phyloP scores from a whole-genome alignment of 345 rosid genomes.

The Cardamine chenopodiifolia region DNA sequence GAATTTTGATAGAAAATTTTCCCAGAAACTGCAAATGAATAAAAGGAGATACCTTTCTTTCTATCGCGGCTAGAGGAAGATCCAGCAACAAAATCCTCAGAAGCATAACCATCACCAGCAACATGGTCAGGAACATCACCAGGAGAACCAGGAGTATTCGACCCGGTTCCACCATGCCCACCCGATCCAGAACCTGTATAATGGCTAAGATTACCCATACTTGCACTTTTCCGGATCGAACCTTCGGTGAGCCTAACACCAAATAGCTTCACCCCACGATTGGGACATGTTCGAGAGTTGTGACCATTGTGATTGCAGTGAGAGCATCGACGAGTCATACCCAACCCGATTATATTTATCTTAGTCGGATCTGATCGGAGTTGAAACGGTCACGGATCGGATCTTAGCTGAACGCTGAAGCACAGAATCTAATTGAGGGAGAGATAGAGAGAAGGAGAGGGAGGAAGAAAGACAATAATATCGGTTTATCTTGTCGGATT shows the following conservation, averaged over 20 bases:
- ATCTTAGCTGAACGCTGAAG: conserved; percentile 43
- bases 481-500: conserved; percentile 44
- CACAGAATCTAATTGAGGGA: conserved; percentile 38
- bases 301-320: conserved; percentile 99
- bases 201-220: conserved; percentile 90
- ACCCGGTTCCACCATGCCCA: conserved; percentile 47
- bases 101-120: conserved; percentile 79
- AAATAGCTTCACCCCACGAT: conserved; percentile 89
- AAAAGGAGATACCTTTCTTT: conserved; percentile 68
- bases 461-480: conserved; percentile 38
- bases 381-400: conserved; percentile 37
- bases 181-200: conserved; percentile 60
- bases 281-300: conserved; percentile 97
- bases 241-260: conserved; percentile 97
- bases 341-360: conserved; percentile 8
- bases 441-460: background rate
- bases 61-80: conserved; percentile 92
- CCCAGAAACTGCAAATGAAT: background rate
- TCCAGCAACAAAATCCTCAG: conserved; percentile 94
- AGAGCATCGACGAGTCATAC: conserved; percentile 94
- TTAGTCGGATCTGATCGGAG: conserved; percentile 41
- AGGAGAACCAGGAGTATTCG: conserved; percentile 64
- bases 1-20: background rate
- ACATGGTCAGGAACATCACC: conserved; percentile 68
- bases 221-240: conserved; percentile 92